phyloP scores from a whole-genome alignment of 805 yeast genomes.

The Kuraishia capsulata region DNA sequence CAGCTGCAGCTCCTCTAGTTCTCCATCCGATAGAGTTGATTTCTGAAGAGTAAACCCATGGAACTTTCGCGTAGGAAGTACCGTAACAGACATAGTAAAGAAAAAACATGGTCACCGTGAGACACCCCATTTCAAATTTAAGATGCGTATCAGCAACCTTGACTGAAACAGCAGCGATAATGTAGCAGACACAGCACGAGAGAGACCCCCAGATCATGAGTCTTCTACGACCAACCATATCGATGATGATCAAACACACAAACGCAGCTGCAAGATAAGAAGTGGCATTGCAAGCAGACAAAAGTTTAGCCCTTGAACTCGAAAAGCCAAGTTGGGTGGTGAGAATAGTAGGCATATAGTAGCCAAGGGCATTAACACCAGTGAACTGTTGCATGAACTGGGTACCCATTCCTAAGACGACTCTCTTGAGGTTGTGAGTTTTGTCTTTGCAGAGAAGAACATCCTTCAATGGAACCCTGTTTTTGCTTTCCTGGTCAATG shows the following conservation, averaged over 20 bases:
- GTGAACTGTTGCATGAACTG: conserved; percentile 67
- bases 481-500: conserved; percentile 4
- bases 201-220: conserved; percentile 12
- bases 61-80: conserved; percentile 16
- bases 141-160: conserved; percentile 17
- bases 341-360: conserved; percentile 26
- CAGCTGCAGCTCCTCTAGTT: conserved; percentile 55
- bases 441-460: conserved; percentile 35
- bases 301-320: conserved; percentile 1
- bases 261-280: conserved; percentile 4
- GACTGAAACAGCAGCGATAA: conserved; percentile 40
- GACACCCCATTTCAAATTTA: conserved; percentile 2
- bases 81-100: conserved; percentile 50
- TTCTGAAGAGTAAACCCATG: conserved; percentile 64
- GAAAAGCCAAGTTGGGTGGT: conserved; percentile 3
- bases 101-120: conserved; percentile 44
- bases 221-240: conserved; percentile 21
- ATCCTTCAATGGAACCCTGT: conserved; percentile 34
- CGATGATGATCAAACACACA: conserved; percentile 5
- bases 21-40: conserved; percentile 59
- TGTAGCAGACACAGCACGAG: conserved; percentile 36
- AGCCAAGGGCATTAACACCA: conserved; percentile 65
- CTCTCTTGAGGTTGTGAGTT: conserved; percentile 53
- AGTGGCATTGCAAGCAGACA: conserved; percentile 4
- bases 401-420: conserved; percentile 52